Evolutionary conservation across 2,329 filamentous ascomycete species (phyloP).

Genomic region (Periglandula ipomoeae): DNA sequence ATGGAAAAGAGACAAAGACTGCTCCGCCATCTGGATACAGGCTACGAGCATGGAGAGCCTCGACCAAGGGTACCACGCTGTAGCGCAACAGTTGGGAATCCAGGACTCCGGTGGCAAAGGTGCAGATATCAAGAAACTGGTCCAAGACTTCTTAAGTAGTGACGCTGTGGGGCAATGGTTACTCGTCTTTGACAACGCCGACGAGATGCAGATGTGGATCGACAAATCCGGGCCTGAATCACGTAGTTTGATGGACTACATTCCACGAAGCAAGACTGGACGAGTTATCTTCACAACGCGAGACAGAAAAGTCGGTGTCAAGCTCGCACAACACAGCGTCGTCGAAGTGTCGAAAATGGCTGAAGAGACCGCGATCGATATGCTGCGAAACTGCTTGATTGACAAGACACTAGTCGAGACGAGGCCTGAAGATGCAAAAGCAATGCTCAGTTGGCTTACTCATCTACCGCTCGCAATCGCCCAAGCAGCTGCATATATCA

Average conservation of each 20-base stretch:
- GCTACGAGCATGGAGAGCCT: slow-evolving; percentile 4
- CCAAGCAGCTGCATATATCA: slow-evolving; percentile 31
- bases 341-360: slow-evolving; percentile 4
- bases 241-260: slow-evolving; percentile 5
- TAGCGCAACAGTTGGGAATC: slow-evolving; percentile 4
- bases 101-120: not conserved
- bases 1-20: slow-evolving; percentile 1
- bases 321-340: slow-evolving; percentile 3
- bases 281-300: slow-evolving; percentile 9
- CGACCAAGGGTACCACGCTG: slow-evolving; percentile 2
- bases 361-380: not conserved
- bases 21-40: slow-evolving; percentile 8
- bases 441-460: slow-evolving; percentile 12
- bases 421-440: not conserved
- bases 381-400: slow-evolving; percentile 4
- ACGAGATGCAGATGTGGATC: slow-evolving; percentile 8
- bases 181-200: slow-evolving; percentile 9
- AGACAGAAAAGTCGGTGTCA: slow-evolving; percentile 6
- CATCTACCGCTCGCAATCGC: slow-evolving; percentile 27
- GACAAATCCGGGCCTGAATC: not conserved
- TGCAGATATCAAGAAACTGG: slow-evolving; percentile 5
- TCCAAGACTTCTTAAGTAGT: slow-evolving; percentile 1
- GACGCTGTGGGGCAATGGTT: slow-evolving; percentile 7
- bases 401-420: not conserved
- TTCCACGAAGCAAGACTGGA: slow-evolving; percentile 6